Evolutionary conservation across 2,329 filamentous ascomycete genomes (phyloP), one percentile per base, ranked within the genome.

Genomic region (Volutella citrinella): DNA sequence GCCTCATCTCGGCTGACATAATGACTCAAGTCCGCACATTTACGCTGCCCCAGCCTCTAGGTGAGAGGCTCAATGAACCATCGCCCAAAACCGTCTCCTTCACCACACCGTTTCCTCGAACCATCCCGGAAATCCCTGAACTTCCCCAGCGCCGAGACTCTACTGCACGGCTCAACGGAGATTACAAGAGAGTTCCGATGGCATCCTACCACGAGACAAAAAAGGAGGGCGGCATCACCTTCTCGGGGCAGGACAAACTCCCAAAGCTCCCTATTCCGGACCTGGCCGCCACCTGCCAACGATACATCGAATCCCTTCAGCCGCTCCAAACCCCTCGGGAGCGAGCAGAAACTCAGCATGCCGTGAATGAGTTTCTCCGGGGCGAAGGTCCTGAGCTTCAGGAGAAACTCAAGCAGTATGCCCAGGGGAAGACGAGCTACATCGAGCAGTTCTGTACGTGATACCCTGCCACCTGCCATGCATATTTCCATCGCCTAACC

Each of bases 201-300:
- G 69, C 76, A 28, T 63, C 67, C 8, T 69, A 67, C 36, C 55
- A 70, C 33, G 70, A 79, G 36, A 61, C 76, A 53, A 61, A 70
- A 36, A 73, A 72, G 36, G 74, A 76, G 49, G 84, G 78, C 11
- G 83, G 89, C 33, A 80, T 95, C 57, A 97, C 93, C 0, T 98
- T 93, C 64, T 84, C 89, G 19, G 75, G 82, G 38, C 91, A 98
- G 60, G 88, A 95, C 46, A 84, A 80, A 48, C 74, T 98, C 7
- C 88, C 90, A 3, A 95, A 93, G 60, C 72, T 98, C 23, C 93
- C 93, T 7, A 95, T 98, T 33, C 93, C 91, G 0, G 87, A 95
- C 10, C 74, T 98, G 5, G 84, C 90, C 30, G 68, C 69, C 40
- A 88, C 87, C 1, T 85, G 84, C 59, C 74, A 80, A 46, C 89